Evolutionary conservation across 2,329 filamentous ascomycete genomes (phyloP), one percentile per base, ranked within the genome.

Genomic region (Fusarium annulatum): DNA sequence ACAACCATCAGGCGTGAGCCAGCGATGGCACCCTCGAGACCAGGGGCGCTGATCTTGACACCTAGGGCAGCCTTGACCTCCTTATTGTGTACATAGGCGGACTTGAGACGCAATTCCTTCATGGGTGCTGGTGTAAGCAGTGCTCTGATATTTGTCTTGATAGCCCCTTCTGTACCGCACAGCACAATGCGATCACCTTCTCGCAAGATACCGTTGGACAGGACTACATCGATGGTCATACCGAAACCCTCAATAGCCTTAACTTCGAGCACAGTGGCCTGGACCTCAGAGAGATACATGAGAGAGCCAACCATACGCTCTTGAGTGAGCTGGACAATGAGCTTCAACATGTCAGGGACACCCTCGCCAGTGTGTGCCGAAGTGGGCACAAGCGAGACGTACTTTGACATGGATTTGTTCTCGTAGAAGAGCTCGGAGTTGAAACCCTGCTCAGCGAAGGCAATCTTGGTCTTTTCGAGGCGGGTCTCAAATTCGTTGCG

Each of bases 221-320:
- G 85, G 77, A 99, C 93, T 73, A 99, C 96, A 81, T 99, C 96
- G 78, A 99, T 98, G 51, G 96, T 99, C 83, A 97, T 99, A 81
- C 96, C 96, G 73, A 99, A 95, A 84, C 96, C 97, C 83, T 99
- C 96, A 72, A 99, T 98, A 55, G 97, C 94, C 90, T 99, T 99
- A 83, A 99, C 96, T 86, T 99, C 96, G 46, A 99, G 91, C 56
- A 99, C 96, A 12, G 96, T 99, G 82, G 95, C 96, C 85, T 99
- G 95, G 33, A 98, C 94, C 85, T 99, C 96, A 38, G 95, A 96
- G 64, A 99, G 90, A 83, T 99, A 99, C 96, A 99, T 99, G 77
- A 99, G 90, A 74, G 95, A 94, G 78, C 93, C 94, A 51, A 96
- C 96, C 94, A 99, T 98, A 79, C 96, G 93, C 86, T 98, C 95